A percentile compares a stretch with the other conserved stretches of the same genome.
Evolutionary conservation across 2,329 filamentous ascomycete genomes (phyloP).

Genomic region (Exophiala xenobiotica): DNA sequence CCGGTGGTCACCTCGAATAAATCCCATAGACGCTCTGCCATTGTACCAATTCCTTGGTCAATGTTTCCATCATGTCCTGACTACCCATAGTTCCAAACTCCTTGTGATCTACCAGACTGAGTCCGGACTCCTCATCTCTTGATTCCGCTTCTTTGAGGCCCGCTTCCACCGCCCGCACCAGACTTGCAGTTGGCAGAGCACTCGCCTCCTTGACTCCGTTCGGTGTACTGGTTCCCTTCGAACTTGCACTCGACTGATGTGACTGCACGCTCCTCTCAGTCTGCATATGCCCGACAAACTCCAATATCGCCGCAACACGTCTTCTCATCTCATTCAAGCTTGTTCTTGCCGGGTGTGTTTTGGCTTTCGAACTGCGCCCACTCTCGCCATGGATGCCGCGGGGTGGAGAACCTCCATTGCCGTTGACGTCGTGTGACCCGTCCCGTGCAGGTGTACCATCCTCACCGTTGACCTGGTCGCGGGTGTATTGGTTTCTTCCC

Average conservation of each 20-base stretch:
- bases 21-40: slow-evolving; percentile 75
- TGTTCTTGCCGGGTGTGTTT: slow-evolving; percentile 58
- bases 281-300: slow-evolving; percentile 87
- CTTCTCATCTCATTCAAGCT: slow-evolving; percentile 87
- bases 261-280: slow-evolving; percentile 71
- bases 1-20: slow-evolving; percentile 34
- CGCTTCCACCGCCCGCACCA: slow-evolving; percentile 38
- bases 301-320: slow-evolving; percentile 77
- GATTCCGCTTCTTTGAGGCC: slow-evolving; percentile 35
- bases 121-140: slow-evolving; percentile 25
- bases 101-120: slow-evolving; percentile 36
- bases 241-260: slow-evolving; percentile 36
- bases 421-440: slow-evolving; percentile 29
- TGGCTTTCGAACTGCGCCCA: slow-evolving; percentile 60
- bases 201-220: slow-evolving; percentile 21
- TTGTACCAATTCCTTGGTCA: slow-evolving; percentile 76
- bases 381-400: slow-evolving; percentile 57
- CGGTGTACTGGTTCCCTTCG: slow-evolving; percentile 31
- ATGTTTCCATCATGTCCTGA: slow-evolving; percentile 85
- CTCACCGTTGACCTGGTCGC: slow-evolving; percentile 64
- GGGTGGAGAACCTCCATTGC: slow-evolving; percentile 34
- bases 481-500: slow-evolving; percentile 80
- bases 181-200: slow-evolving; percentile 31
- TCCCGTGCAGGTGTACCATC: slow-evolving; percentile 38
- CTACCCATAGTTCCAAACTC: slow-evolving; percentile 75